A percentile compares a stretch with the other conserved stretches of the same genome.
phyloP scores from a whole-genome alignment of 1,139 yeast genomes.

The Saccharomyces hybrid region DNA sequence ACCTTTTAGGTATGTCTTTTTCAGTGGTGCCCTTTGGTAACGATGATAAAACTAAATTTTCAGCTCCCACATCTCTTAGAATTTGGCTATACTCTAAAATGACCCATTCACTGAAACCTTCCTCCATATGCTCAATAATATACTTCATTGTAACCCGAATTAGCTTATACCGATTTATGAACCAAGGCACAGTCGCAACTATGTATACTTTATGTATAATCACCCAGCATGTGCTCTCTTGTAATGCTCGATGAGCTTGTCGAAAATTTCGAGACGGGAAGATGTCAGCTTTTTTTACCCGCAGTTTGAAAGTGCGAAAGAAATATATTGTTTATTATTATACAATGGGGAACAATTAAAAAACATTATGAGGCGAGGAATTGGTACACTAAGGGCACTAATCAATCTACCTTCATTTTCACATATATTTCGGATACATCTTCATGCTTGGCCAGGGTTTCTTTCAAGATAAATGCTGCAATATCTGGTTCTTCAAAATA shows the following conservation, averaged over 20 bases:
- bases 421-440: neutral
- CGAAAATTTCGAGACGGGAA: neutral
- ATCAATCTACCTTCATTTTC: neutral
- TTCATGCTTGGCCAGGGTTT: conserved; percentile 31
- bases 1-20: conserved; percentile 54
- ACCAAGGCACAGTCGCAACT: neutral
- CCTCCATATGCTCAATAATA: conserved; percentile 95
- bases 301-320: neutral
- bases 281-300: neutral
- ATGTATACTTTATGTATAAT: neutral
- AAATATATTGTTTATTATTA: neutral
- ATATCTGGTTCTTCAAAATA: conserved; percentile 85
- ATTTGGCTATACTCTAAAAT: conserved; percentile 78
- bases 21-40: conserved; percentile 57
- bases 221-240: neutral
- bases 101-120: conserved; percentile 95
- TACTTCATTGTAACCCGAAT: conserved; percentile 52
- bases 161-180: neutral
- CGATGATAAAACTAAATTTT: conserved; percentile 70
- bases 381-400: neutral
- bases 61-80: conserved; percentile 70
- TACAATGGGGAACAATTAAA: neutral
- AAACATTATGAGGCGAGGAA: neutral
- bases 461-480: conserved; percentile 66
- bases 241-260: conserved; percentile 1